Base-by-base conservation (phyloP, 164 flowering plant genomes). In the Berberis thunbergii region DNA sequence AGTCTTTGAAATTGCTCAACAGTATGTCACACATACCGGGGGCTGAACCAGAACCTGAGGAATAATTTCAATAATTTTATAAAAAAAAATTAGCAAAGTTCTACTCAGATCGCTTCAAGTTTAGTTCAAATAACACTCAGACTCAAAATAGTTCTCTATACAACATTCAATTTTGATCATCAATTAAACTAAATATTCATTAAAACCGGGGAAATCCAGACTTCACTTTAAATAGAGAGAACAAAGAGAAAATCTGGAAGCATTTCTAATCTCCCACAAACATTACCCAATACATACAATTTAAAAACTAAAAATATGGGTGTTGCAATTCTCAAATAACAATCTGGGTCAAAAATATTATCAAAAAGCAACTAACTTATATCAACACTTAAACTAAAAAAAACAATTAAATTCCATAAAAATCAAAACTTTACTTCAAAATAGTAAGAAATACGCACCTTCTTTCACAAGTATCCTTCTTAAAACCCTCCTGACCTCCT, bases 11-110 rank as follows among this genome's bases (percentile, higher is more conserved):
- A 69, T 73, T 65, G 56, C 66, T 70, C 60, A 57, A 59, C 55
- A 90, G 74, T 45, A 80, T 60, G 62, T 81, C 81, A 75, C 90
- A 87, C 6, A 90, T 61, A 7, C 65, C 69, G 61, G 83, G 78
- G 7, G 90, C 81, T 40, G 90, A 84, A 55, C 76, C 83, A 69
- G 80, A 73, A 70, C 97, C 94, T 89, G 73, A 13, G 49, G 63
- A 75, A 73, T 41, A 26, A 26, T 26, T 26, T 26, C 26, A 26
- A 26, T 26, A 26, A 3, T 6, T 52, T 52, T 3, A 6, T 10
- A 52, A 11, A 26, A 52, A n/a, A 12, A 3, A 26, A 26, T 26
- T 26, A 26, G 26, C 26, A 49, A 12, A 45, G 45, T 43, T 43
- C n/a, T 45, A 2, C 12, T 26, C 26, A 26, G 26, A 26, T 0